Conservation (phyloP, 225 moss, liverwort and hornwort genomes). For the Marchantia paleacea region DNA sequence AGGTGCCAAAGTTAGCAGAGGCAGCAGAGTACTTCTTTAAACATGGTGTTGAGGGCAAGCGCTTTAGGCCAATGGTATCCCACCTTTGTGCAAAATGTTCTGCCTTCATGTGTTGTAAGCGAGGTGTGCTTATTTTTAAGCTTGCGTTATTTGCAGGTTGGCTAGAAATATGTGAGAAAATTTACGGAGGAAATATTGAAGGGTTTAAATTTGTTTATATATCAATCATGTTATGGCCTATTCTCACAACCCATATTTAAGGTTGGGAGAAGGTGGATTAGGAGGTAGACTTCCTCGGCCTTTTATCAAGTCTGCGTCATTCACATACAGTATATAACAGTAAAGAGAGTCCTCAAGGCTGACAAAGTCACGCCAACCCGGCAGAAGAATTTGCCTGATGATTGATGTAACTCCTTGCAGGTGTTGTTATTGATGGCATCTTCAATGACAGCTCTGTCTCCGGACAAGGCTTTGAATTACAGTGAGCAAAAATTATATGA, state of each 20-base stretch:
- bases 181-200: not conserved
- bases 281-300: no score
- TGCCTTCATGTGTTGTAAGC: slow-evolving; percentile 23
- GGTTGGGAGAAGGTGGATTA: no score
- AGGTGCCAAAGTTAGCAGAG: slow-evolving; percentile 67
- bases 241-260: not conserved
- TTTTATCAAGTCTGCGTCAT: not conserved
- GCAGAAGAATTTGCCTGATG: not conserved
- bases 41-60: slow-evolving; percentile 86
- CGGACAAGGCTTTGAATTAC: slow-evolving; percentile 14
- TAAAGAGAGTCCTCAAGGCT: not conserved
- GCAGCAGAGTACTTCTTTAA: slow-evolving; percentile 91
- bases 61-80: slow-evolving; percentile 88
- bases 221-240: not conserved
- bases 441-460: slow-evolving; percentile 42
- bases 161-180: not conserved
- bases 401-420: slow-evolving; percentile 33
- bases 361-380: not conserved
- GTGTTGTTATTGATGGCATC: slow-evolving; percentile 85
- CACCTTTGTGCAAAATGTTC: slow-evolving; percentile 24
- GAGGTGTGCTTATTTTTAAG: slow-evolving; percentile 30
- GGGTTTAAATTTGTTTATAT: not conserved
- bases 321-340: not conserved
- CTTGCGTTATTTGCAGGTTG: slow-evolving; percentile 10
- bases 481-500: slow-evolving; percentile 6